Evolutionary conservation across 2,329 filamentous ascomycete genomes (phyloP), one percentile per base, ranked within the genome.

Genomic region (Ceratocystis destructans): DNA sequence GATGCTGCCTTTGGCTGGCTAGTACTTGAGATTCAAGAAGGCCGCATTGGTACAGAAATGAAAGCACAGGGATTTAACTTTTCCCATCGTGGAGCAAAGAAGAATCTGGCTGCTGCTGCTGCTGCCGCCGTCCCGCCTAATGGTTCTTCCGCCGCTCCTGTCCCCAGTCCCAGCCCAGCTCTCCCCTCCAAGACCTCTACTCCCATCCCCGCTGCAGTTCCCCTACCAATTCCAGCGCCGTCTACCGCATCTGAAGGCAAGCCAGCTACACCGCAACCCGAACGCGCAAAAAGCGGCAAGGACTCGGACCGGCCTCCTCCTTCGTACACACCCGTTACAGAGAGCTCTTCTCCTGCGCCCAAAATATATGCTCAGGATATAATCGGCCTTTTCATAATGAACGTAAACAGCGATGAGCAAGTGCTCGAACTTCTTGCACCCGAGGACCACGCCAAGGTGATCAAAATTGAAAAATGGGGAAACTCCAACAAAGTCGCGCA

Each of bases 31-130:
- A 87, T 99, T 68, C 94, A 99, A 74, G 89, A 91, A 73, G 94
- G 94, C 64, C 87, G 94, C 55, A 97, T 99, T 71, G 94, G 92
- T 61, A 99, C 94, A 0, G 94, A 99, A 78, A 99, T 99, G 94
- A 87, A 91, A 69, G 94, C 94, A 25, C 94, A 99, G 74, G 94
- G 94, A 53, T 99, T 99, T 83, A 99, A 99, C 82, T 99, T 99
- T 76, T 91, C 94, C 28, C 94, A 99, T 76, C 88, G 94, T 71
- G 90, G 89, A 70, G 87, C 89, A 67, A 97, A 97, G 80, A 86
- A 88, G 73, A 80, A 77, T 33, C 37, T 64, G 20, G 71, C 73
- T 72, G 75, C 76, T 69, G 74, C 76, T 68, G 73, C 73, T 25
- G 73, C 72, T 10, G 75, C 73, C 25, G 75, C 76, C 68, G 73